Percentiles rank a stretch among this genome's conserved stretches.
phyloP scores from a whole-genome alignment of 2,329 filamentous ascomycete genomes.

The Fusarium sp. region DNA sequence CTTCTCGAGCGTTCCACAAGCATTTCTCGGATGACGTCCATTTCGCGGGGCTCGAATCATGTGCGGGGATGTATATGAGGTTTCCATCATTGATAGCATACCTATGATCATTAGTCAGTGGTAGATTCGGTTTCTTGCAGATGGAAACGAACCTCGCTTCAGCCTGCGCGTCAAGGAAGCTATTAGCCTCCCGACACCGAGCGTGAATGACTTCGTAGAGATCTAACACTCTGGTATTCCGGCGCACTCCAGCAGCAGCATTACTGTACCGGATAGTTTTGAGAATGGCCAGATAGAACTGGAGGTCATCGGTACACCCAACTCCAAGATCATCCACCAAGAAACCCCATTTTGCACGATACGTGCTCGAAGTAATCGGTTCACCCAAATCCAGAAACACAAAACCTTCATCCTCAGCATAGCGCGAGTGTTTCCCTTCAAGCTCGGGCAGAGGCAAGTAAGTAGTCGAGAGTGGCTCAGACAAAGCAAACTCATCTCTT shows the following conservation, averaged over 20 bases:
- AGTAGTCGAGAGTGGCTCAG: neutral
- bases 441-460: conserved; percentile 33
- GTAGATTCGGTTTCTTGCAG: accelerated
- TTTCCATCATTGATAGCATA: neutral
- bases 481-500: neutral
- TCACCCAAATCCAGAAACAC: conserved; percentile 27
- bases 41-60: neutral
- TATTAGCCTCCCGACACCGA: conserved; percentile 24
- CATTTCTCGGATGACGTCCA: conserved; percentile 20
- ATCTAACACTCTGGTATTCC: conserved; percentile 9
- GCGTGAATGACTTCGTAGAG: conserved; percentile 32
- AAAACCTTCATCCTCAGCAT: conserved; percentile 23
- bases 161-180: neutral
- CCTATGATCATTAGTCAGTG: neutral
- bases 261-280: conserved; percentile 7
- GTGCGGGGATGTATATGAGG: conserved; percentile 22
- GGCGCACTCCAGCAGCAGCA: neutral
- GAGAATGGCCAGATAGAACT: conserved; percentile 29
- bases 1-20: conserved; percentile 25
- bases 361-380: conserved; percentile 7
- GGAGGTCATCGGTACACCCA: conserved; percentile 24
- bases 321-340: conserved; percentile 30
- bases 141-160: conserved; percentile 9
- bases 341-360: conserved; percentile 30
- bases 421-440: conserved; percentile 22